Evolutionary conservation across 169 alveolate genomes (phyloP), one percentile per base, ranked within the genome.

Genomic region (Eimeria zaria): DNA sequence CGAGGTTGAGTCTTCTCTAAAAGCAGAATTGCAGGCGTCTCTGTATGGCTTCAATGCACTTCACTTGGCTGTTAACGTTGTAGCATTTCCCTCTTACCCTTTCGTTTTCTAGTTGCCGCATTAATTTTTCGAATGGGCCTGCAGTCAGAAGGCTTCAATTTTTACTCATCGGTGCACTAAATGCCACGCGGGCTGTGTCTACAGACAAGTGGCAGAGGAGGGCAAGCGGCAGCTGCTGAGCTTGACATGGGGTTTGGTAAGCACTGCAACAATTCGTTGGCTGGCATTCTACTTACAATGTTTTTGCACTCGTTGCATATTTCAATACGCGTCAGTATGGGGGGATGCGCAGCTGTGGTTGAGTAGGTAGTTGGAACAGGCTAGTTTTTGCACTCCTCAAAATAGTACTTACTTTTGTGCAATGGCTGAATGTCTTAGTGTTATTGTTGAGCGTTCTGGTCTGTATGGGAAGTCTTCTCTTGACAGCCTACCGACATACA

Each of bases 191-290:
- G 55, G 91, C 20, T 60, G 33, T 85, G 69, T 62, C n/a, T 39
- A 53, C 93, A 85, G 93, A 53, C 30, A 85, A 33, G 36, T n/a
- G 60, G 93, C 76, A 58, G 93, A 58, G 80, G 93, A 85, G 46
- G 93, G 93, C n/a, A 58, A n/a, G 60, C 76, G 80, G 24, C 93
- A 85, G 81, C 80, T 85, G 93, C 80, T 85, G 81, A 85, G 93
- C 93, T 58, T 85, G 62, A 85, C 93, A 0, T 85, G 93, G 93
- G 93, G 93, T 27, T 85, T 85, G 93, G 93, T 85, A 62, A 62
- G 93, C 46, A 39, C 44, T 58, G 53, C 91, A 53, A 51, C 53
- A 11, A 30, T n/a, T 44, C 55, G 39, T 53, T 41, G 22, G 36
- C 69, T 51, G 18, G 11, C 55, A 30, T 30, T 33, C 33, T 27